Conservation (phyloP, 2,329 filamentous ascomycete species). For the Sarocladiaceae sp. region DNA sequence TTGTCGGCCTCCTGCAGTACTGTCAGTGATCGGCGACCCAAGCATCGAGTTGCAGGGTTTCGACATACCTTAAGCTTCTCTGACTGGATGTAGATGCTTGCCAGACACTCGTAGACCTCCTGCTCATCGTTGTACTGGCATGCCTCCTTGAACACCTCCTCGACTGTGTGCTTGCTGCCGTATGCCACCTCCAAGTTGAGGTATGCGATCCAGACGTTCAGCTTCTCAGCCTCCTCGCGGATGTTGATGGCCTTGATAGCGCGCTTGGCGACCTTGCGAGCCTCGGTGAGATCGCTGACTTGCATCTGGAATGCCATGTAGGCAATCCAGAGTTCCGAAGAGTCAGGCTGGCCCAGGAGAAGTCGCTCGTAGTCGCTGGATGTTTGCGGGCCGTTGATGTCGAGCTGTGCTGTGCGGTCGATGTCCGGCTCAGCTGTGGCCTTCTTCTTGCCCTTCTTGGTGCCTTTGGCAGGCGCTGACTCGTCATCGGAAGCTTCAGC, state of each 20-base stretch:
- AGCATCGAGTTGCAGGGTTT: conserved; percentile 1
- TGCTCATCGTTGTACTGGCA: conserved; percentile 91
- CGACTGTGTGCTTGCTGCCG: conserved; percentile 73
- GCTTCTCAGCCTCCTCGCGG: conserved; percentile 83
- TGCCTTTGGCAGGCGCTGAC: conserved; percentile 24
- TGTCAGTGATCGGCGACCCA: conserved; percentile 22
- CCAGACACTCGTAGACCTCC: conserved; percentile 81
- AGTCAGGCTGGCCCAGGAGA: conserved; percentile 85
- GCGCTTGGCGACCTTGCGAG: conserved; percentile 82
- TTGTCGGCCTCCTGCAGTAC: conserved; percentile 71
- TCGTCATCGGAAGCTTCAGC: conserved; percentile 36
- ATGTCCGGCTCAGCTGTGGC: conserved; percentile 71
- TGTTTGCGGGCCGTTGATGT: conserved; percentile 81
- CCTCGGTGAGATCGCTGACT: conserved; percentile 80
- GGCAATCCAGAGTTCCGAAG: conserved; percentile 86
- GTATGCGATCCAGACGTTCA: conserved; percentile 91
- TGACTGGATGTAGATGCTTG: conserved; percentile 92
- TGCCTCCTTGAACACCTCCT: conserved; percentile 83
- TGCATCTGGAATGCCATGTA: conserved; percentile 99
- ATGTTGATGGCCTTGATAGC: conserved; percentile 88
- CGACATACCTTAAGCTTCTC: conserved; percentile 70
- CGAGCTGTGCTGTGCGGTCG: conserved; percentile 87
- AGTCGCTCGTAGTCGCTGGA: conserved; percentile 90
- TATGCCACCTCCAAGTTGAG: conserved; percentile 93
- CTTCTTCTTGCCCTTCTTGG: conserved; percentile 54